These are phyloP conservation scores for Parmales sp. DNA, from an alignment of 108 stramenopile genomes.

Conservation along the genomic window DNA sequence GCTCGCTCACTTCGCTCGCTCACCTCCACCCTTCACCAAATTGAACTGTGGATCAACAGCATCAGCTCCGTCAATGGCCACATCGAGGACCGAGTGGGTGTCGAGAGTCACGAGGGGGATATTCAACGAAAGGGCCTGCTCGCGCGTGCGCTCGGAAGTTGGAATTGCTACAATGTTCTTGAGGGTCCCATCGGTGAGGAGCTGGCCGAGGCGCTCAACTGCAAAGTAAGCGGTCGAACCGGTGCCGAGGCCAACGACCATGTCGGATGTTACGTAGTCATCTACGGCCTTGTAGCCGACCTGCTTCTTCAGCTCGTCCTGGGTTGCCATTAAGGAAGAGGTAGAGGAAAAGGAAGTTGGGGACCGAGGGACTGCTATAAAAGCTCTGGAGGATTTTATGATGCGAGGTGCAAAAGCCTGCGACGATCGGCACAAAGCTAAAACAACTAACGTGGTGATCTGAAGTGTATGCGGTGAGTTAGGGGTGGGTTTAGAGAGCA, in stretches of 20 bases:
- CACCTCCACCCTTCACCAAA: constrained; percentile 95
- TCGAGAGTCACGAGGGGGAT: constrained; percentile 92
- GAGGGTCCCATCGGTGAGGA: constrained; percentile 74
- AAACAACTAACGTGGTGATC: too few relatives aligned
- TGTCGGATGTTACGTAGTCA: constrained; percentile 82
- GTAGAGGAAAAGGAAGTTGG: too few relatives aligned
- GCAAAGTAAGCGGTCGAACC: constrained; percentile 97
- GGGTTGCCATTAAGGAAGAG: constrained; percentile 24
- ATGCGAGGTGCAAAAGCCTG: too few relatives aligned
- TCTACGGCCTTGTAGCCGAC: constrained; percentile 85
- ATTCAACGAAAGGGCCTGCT: constrained; percentile 77
- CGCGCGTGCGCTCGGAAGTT: constrained; percentile 91
- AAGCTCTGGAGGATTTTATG: too few relatives aligned
- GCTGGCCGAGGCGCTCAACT: constrained; percentile 91
- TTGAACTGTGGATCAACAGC: constrained; percentile 90
- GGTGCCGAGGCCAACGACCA: constrained; percentile 98
- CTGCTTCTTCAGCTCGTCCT: constrained; percentile 80
- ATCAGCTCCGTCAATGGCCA: constrained; percentile 98
- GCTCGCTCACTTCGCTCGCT: too few relatives aligned
- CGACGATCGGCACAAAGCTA: too few relatives aligned
- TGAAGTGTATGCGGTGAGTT: too few relatives aligned
- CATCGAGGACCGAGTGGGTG: constrained; percentile 87
- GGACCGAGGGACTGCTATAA: too few relatives aligned
- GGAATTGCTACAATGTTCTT: constrained; percentile 94
- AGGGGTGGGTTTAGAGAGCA: too few relatives aligned